A percentile compares a stretch with the other conserved stretches of the same genome.
These are phyloP conservation scores for Astragalus glycyphyllos DNA, from an alignment of 306 rosid species.

Conservation along the genomic window DNA sequence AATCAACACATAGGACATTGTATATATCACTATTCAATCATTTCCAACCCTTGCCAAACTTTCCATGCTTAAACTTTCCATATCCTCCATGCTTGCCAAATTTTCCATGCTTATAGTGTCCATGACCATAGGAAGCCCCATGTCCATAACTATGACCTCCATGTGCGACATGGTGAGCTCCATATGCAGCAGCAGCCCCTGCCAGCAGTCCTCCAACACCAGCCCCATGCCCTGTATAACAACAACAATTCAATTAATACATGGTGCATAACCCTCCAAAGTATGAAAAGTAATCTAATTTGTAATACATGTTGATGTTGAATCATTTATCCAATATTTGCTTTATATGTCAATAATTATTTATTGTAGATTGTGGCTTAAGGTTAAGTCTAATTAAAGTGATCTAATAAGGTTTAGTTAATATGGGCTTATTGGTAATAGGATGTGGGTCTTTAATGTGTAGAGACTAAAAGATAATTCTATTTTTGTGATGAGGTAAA, in stretches of 20 bases:
- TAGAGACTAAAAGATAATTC: no score
- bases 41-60: conserved; percentile 47
- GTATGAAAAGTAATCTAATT: background rate
- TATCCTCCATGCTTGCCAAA: conserved; percentile 68
- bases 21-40: conserved; percentile 71
- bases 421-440: no score
- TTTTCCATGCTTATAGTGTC: conserved; percentile 80
- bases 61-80: conserved; percentile 69
- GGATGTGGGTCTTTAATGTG: no score
- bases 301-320: background rate
- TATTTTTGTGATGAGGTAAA: no score
- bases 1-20: background rate
- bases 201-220: conserved; percentile 55
- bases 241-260: background rate
- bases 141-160: conserved; percentile 48
- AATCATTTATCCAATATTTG: no score
- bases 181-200: conserved; percentile 54
- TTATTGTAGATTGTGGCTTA: no score
- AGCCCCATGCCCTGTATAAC: conserved; percentile 41
- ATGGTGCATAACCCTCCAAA: background rate
- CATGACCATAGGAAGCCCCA: conserved; percentile 56
- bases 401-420: no score
- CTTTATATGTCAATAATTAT: no score
- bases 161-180: conserved; percentile 59
- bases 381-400: no score